A percentile compares a stretch with the other conserved stretches of the same genome.
phyloP scores from a whole-genome alignment of 176 grass and related monocot genomes.

The Ensete glaucum region DNA sequence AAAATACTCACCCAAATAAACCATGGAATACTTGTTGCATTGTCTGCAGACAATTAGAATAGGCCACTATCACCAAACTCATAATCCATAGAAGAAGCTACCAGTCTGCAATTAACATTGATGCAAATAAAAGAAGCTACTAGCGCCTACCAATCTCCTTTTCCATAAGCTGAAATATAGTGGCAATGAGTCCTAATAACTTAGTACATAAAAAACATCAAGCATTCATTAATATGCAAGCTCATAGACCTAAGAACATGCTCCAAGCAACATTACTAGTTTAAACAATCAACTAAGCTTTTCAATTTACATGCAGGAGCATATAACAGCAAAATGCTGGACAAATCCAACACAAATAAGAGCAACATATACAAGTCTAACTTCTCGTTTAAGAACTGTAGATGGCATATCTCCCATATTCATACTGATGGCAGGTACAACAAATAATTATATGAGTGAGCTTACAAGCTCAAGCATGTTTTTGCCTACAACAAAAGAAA shows the following conservation, averaged over 20 bases:
- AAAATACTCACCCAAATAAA: conserved; percentile 68
- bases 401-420: conserved; percentile 29
- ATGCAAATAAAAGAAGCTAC: too few species aligned
- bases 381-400: conserved; percentile 41
- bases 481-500: conserved; percentile 42
- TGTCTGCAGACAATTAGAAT: conserved; percentile 16
- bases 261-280: background rate
- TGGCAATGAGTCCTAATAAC: conserved; percentile 45
- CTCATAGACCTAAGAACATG: background rate
- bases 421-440: conserved; percentile 27
- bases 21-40: conserved; percentile 42
- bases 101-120: background rate
- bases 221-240: background rate
- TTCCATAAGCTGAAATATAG: conserved; percentile 39
- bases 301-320: conserved; percentile 48
- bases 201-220: background rate
- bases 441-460: conserved; percentile 44
- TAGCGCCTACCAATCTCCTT: conserved; percentile 44
- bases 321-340: conserved; percentile 39
- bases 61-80: conserved; percentile 8
- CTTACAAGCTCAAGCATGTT: conserved; percentile 41
- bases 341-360: conserved; percentile 39
- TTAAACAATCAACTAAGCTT: conserved; percentile 37
- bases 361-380: conserved; percentile 76
- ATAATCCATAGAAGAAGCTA: conserved; percentile 14